These are phyloP conservation scores for Adansonia rubrostipa DNA, from an alignment of 441 rosid genomes.

Conservation along the genomic window DNA sequence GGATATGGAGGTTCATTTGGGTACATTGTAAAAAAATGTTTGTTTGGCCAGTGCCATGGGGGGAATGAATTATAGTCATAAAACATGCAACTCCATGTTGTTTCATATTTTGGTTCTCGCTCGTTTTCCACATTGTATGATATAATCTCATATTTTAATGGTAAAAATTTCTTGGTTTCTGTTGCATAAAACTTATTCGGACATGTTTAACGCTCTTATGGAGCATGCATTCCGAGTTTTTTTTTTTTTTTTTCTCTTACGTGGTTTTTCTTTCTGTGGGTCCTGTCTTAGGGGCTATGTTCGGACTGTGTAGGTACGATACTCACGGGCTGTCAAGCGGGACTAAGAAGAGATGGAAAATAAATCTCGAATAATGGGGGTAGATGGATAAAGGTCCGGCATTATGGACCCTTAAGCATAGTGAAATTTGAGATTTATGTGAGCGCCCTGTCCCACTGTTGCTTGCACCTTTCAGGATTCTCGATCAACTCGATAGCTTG, in stretches of 20 bases:
- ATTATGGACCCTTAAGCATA: not conserved
- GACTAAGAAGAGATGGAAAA: not conserved
- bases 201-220: not conserved
- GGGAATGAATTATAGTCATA: not conserved
- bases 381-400: not conserved
- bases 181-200: not conserved
- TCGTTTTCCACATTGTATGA: constrained; percentile 16
- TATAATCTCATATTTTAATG: not conserved
- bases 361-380: no score
- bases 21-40: constrained; percentile 6
- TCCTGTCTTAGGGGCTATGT: not conserved
- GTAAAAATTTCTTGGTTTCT: not conserved
- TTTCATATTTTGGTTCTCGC: constrained; percentile 9
- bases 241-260: no score
- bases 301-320: not conserved
- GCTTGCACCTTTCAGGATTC: not conserved
- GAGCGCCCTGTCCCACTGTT: not conserved
- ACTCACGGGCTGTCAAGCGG: constrained; percentile 16
- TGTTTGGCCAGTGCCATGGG: not conserved
- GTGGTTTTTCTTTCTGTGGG: not conserved
- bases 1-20: not conserved
- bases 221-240: not conserved
- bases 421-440: not conserved
- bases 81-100: constrained; percentile 21
- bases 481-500: not conserved